These are phyloP conservation scores for Myxozyma geophila DNA, from an alignment of 805 yeast species.

Conservation along the genomic window DNA sequence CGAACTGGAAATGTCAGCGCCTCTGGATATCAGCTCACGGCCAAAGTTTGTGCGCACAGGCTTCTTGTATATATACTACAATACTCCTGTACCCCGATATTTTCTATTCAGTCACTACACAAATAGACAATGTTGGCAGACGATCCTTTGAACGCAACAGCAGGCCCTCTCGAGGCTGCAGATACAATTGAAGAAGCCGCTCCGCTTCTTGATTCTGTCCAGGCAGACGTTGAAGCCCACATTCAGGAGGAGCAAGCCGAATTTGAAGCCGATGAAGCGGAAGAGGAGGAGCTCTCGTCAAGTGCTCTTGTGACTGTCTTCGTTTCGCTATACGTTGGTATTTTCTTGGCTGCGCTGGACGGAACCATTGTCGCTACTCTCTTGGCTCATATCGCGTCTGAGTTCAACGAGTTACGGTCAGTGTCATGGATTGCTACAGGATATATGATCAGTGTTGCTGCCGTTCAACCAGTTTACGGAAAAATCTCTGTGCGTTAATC, in stretches of 20 bases:
- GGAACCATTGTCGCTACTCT: slow-evolving; percentile 60
- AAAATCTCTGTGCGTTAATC: slow-evolving; percentile 49
- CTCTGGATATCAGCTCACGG: too few species aligned
- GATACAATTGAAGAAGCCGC: slow-evolving; percentile 26
- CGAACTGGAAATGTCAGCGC: too few species aligned
- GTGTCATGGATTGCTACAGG: slow-evolving; percentile 78
- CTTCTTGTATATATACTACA: background rate
- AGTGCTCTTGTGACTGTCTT: slow-evolving; percentile 25
- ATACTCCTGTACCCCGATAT: background rate
- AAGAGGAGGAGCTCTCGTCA: slow-evolving; percentile 26
- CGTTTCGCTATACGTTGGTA: slow-evolving; percentile 45
- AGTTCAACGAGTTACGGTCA: slow-evolving; percentile 56
- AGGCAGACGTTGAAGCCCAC: slow-evolving; percentile 17
- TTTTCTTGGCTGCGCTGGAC: slow-evolving; percentile 57
- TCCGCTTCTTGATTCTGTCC: slow-evolving; percentile 20
- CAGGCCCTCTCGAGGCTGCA: slow-evolving; percentile 5
- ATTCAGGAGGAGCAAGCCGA: slow-evolving; percentile 5
- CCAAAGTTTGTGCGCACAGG: too few species aligned
- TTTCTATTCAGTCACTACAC: background rate
- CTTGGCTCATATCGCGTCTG: slow-evolving; percentile 61
- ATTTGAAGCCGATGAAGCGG: slow-evolving; percentile 15
- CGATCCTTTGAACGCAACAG: slow-evolving; percentile 9
- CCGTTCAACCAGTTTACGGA: slow-evolving; percentile 79
- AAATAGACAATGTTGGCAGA: slow-evolving; percentile 2
- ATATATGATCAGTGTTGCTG: slow-evolving; percentile 68